Base-by-base conservation (phyloP, 2,329 filamentous ascomycete species). In the Aspergillaceae sp. region DNA sequence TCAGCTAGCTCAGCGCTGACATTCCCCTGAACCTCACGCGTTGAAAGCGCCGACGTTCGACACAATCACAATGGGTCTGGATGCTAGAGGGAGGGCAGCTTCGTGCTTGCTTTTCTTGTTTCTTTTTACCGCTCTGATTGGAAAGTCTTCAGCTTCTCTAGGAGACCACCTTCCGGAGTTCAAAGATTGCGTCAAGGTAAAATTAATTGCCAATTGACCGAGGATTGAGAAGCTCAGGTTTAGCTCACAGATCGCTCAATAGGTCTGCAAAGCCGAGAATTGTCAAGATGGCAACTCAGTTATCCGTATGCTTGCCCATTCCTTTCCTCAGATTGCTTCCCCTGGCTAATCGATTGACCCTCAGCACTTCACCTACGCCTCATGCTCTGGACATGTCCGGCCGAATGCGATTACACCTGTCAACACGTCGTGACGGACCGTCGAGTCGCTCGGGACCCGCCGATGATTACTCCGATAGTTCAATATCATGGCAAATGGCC, bases 401-500 rank as follows among this genome's bases (percentile, higher is more conserved):
- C 86, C 62, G 91, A 98, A 78, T 98, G 92, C 80, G 90, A 98
- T 74, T 94, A 98, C 74, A 84, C 87, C 50, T 98, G 92, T 75
- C 92, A 98, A 67, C 91, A 94, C 75, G 84, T 95, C 65, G 77
- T 94, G 49, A 97, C 92, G 47, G 70, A 79, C 56, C 71, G 72
- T 48, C 87, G 91, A 52, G 70, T 89, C 54, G 72, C 78, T 28
- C 73, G 78, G 51, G 77, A 80, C 49, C 78, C 79, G 32, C 79
- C 79, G 1, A 82, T 82, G 72, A 71, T 79, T 51, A 67, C 80
- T 29, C 78, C 82, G 7, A 69, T 96, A 42, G 83, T 91, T 47
- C 92, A 98, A 71, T 98, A 90, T 74, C 89, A 98, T 72, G 92
- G 92, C 30, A 98, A 98, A 78, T 98, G 92, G 92, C 92, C 92